A percentile compares a stretch with the other conserved stretches of the same genome.
Evolutionary conservation across 306 rosid genomes (phyloP).

Genomic region (Prunus armeniaca): DNA sequence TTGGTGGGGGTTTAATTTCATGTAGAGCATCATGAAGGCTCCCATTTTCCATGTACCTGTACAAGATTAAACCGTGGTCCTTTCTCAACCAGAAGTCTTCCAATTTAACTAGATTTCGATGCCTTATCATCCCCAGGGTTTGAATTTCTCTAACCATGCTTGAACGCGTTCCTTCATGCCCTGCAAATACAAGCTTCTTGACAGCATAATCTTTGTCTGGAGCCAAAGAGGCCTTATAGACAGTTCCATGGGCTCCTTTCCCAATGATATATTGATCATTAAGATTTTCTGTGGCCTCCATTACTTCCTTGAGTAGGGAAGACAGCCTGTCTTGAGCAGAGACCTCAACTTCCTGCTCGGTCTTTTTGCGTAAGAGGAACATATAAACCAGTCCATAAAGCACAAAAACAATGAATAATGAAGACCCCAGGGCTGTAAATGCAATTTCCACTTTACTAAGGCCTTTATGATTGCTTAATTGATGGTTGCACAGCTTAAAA

Average conservation of each 20-base stretch:
- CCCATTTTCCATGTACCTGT: slow-evolving; percentile 72
- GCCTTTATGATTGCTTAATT: slow-evolving; percentile 32
- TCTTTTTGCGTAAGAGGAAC: slow-evolving; percentile 25
- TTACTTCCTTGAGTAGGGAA: slow-evolving; percentile 46
- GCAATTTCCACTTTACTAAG: slow-evolving; percentile 36
- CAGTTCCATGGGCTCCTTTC: slow-evolving; percentile 88
- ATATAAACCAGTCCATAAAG: slow-evolving; percentile 40
- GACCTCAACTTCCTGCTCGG: slow-evolving; percentile 28
- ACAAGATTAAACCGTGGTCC: slow-evolving; percentile 67
- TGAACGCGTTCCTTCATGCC: slow-evolving; percentile 39
- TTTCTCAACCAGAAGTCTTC: slow-evolving; percentile 63
- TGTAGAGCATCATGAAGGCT: slow-evolving; percentile 80
- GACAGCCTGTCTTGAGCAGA: slow-evolving; percentile 37
- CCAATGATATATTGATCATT: slow-evolving; percentile 60
- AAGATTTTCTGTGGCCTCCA: slow-evolving; percentile 64
- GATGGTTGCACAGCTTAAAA: slow-evolving; percentile 42
- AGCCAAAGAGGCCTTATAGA: slow-evolving; percentile 57
- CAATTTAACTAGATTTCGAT: slow-evolving; percentile 66
- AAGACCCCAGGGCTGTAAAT: slow-evolving; percentile 59
- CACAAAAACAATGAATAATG: slow-evolving; percentile 30
- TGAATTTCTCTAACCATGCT: slow-evolving; percentile 69
- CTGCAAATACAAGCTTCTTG: slow-evolving; percentile 58
- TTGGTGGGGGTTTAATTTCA: slow-evolving; percentile 40
- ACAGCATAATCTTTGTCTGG: slow-evolving; percentile 52
- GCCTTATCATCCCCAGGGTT: slow-evolving; percentile 63